Evolutionary conservation across 306 rosid species (phyloP).

Genomic region (Carpinus viminea): DNA sequence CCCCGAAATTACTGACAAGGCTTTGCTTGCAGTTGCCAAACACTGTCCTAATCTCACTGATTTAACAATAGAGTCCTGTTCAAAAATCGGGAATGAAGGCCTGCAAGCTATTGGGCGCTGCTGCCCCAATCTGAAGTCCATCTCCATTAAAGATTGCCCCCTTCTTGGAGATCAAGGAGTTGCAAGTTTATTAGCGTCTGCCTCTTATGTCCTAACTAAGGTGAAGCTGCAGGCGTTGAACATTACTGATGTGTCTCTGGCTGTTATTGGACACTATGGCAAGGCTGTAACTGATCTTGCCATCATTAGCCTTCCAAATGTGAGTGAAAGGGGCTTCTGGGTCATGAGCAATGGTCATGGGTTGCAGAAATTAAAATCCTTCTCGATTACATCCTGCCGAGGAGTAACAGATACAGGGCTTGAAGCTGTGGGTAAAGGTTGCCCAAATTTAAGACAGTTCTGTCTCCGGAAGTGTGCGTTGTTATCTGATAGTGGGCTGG

Average conservation of each 20-base stretch:
- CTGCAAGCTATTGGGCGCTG: constrained; percentile 70
- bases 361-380: constrained; percentile 72
- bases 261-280: constrained; percentile 91
- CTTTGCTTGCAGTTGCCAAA: constrained; percentile 65
- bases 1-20: constrained; percentile 67
- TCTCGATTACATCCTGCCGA: constrained; percentile 62
- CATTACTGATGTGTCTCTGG: constrained; percentile 82
- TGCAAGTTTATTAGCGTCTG: constrained; percentile 58
- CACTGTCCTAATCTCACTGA: constrained; percentile 68
- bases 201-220: constrained; percentile 54
- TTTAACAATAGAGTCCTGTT: constrained; percentile 74
- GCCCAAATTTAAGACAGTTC: constrained; percentile 79
- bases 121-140: constrained; percentile 64
- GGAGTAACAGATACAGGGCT: constrained; percentile 80
- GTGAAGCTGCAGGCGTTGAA: constrained; percentile 74
- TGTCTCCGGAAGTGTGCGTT: constrained; percentile 58
- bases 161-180: constrained; percentile 81
- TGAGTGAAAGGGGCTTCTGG: constrained; percentile 91
- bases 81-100: constrained; percentile 72
- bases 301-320: constrained; percentile 59
- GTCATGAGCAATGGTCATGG: constrained; percentile 86
- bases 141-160: constrained; percentile 62
- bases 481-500: constrained; percentile 77
- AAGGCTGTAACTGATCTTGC: constrained; percentile 62
- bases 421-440: constrained; percentile 76